Base-by-base conservation (phyloP, 495 filamentous ascomycete species). In the Copromyces sp. region DNA sequence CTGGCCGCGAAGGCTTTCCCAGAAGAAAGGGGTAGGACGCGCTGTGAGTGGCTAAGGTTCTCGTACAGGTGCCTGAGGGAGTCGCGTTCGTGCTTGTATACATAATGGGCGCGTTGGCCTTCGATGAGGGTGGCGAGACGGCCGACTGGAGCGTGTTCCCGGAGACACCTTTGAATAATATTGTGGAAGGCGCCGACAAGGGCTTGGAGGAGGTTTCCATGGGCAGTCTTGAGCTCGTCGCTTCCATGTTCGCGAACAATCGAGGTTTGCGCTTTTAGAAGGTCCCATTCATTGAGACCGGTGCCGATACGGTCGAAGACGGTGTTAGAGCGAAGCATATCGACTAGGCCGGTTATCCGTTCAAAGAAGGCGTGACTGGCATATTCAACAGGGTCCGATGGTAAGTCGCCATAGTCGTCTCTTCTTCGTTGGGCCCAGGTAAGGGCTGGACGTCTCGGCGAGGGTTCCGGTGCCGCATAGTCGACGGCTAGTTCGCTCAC, bases 401-500 rank as follows among this genome's bases (percentile, higher is more conserved):
- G 79, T 39, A 75, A 78, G 41, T 80, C 79, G 3, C 76, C 80
- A 37, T 80, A 80, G 38, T 80, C 77, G 44, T 80, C 80, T 6
- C 80, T 75, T 38, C 69, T 71, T 8, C 76, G 75, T 29, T 75
- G 73, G 11, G 69, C 73, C 75, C 76, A 80, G 6, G 76, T 78
- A 12, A 73, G 16, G 2, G 16, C 37, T 1, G 73, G 70, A 2
- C 39, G 70, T n/a, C 42, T 24, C 35, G 75, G 73, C 0, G 68
- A 72, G 3, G 72, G 71, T 0, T 40, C n/a, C n/a, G 69, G 39
- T 59, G 86, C 89, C 70, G 87, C 89, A 82, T 91, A 91, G 83
- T 93, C 89, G 73, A 93, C 86, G 71, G 90, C 85, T 42, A 73
- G 74, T 72, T 86, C 84, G 61, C 76, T 81, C 40, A 86, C 84